A percentile compares a stretch with the other conserved stretches of the same genome.
Evolutionary conservation across 1,139 yeast genomes (phyloP).

Genomic region (Geotrichum restrictum): DNA sequence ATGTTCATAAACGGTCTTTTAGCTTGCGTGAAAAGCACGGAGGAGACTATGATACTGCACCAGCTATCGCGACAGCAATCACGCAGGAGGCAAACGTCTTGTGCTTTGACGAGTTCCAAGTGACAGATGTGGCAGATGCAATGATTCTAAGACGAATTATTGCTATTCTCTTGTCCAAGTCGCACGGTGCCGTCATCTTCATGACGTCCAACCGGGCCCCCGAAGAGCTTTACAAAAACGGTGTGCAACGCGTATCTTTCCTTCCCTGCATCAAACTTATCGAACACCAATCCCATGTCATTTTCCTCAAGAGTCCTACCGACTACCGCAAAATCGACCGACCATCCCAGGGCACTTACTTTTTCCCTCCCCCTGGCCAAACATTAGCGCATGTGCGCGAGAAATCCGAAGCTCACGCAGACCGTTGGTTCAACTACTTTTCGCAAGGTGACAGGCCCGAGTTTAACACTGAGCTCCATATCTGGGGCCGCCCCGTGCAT

Average conservation of each 20-base stretch:
- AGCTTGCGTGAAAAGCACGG: conserved; percentile 62
- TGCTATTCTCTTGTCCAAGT: conserved; percentile 54
- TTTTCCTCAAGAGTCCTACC: conserved; percentile 81
- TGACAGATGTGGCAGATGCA: conserved; percentile 97
- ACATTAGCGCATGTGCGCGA: conserved; percentile 46
- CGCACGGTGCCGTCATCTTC: conserved; percentile 79
- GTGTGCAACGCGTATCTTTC: conserved; percentile 86
- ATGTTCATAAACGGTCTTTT: conserved; percentile 81
- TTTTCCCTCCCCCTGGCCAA: conserved; percentile 53
- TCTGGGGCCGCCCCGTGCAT: conserved; percentile 82
- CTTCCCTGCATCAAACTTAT: conserved; percentile 85
- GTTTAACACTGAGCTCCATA: conserved; percentile 46
- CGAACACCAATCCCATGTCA: conserved; percentile 68
- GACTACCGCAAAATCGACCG: conserved; percentile 88
- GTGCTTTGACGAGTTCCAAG: conserved; percentile 90
- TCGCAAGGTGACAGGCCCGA: conserved; percentile 49
- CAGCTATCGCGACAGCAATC: conserved; percentile 77
- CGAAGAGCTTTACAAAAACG: conserved; percentile 85
- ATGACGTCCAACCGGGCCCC: conserved; percentile 96
- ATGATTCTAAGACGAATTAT: conserved; percentile 81
- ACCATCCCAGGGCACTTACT: conserved; percentile 78
- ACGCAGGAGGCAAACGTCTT: conserved; percentile 71
- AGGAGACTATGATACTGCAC: conserved; percentile 74
- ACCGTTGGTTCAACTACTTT: conserved; percentile 76
- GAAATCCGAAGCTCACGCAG: conserved; percentile 60